phyloP scores from a whole-genome alignment of 2,329 filamentous ascomycete genomes.

The Bimuria novae-zelandiae region DNA sequence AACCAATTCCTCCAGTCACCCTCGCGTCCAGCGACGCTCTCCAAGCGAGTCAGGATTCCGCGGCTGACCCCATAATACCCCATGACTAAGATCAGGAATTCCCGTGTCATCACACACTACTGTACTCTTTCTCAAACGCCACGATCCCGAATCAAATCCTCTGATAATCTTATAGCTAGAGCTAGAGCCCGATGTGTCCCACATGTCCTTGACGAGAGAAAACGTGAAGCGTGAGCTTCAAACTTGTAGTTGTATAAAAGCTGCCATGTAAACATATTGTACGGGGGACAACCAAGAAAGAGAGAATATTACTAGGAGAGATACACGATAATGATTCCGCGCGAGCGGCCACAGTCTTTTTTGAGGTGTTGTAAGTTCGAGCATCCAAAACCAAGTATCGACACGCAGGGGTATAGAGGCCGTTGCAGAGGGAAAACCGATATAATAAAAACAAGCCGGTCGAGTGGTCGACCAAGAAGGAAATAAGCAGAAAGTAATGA shows the following conservation, averaged over 20 bases:
- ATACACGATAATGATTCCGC: conserved; percentile 42
- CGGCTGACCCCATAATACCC: not conserved
- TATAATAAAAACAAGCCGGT: conserved; percentile 19
- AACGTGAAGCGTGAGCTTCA: conserved; percentile 4
- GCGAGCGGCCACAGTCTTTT: conserved; percentile 50
- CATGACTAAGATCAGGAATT: not conserved
- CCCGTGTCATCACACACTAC: not conserved
- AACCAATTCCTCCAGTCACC: not conserved
- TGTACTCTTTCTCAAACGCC: not conserved
- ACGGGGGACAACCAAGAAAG: not conserved
- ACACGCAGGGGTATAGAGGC: conserved; percentile 38
- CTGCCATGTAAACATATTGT: not conserved
- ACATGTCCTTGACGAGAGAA: not conserved
- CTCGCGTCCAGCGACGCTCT: not conserved
- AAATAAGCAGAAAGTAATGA: conserved; percentile 19
- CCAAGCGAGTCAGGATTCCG: not conserved
- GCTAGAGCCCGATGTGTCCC: no score
- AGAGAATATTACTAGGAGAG: not conserved
- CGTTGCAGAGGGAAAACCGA: conserved; percentile 24
- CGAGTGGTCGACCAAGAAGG: conserved; percentile 21
- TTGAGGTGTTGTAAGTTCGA: conserved; percentile 21
- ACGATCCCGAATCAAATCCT: no score
- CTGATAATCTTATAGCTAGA: not conserved
- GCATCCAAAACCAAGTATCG: conserved; percentile 10
- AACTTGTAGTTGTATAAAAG: conserved; percentile 1